These are phyloP conservation scores for Taphrina wiesneri DNA, from an alignment of 1,139 yeast species.

Conservation along the genomic window DNA sequence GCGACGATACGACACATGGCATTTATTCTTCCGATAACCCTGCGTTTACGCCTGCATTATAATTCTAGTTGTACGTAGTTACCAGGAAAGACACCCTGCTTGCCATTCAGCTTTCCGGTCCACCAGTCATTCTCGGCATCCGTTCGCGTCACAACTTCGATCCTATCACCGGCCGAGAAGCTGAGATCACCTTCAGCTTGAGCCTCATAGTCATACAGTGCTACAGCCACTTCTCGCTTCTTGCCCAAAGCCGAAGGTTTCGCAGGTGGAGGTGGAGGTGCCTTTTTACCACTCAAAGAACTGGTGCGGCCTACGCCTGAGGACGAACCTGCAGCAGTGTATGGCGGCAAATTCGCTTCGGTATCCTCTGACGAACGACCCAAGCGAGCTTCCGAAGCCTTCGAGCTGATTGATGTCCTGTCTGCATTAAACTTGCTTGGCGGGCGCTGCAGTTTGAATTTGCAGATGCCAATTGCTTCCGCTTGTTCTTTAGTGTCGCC, in stretches of 20 bases:
- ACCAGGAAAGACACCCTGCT: conserved; percentile 90
- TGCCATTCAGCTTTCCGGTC: conserved; percentile 90
- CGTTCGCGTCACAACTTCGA: conserved; percentile 78
- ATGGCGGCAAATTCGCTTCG: conserved; percentile 34
- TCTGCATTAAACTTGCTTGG: conserved; percentile 11
- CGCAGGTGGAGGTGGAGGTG: conserved; percentile 47
- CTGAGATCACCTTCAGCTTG: conserved; percentile 88
- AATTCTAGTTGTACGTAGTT: conserved; percentile 72
- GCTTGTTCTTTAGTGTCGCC: conserved; percentile 89
- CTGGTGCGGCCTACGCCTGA: conserved; percentile 39
- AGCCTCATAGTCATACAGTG: conserved; percentile 73
- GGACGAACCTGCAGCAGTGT: conserved; percentile 32
- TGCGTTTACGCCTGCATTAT: neutral
- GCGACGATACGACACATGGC: neutral
- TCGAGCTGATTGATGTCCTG: conserved; percentile 34
- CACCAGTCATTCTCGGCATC: conserved; percentile 90
- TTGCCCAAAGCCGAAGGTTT: conserved; percentile 45
- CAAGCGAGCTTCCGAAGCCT: conserved; percentile 28
- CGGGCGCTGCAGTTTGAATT: conserved; percentile 66
- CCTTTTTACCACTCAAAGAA: conserved; percentile 40
- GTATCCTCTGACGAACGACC: conserved; percentile 13
- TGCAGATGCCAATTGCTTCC: conserved; percentile 82
- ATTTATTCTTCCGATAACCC: neutral
- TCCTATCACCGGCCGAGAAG: conserved; percentile 83
- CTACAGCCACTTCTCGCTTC: conserved; percentile 63